A percentile compares a stretch with the other conserved stretches of the same genome.
Evolutionary conservation across 352 stramenopile species (phyloP).

Genomic region (Pythium graminicola): DNA sequence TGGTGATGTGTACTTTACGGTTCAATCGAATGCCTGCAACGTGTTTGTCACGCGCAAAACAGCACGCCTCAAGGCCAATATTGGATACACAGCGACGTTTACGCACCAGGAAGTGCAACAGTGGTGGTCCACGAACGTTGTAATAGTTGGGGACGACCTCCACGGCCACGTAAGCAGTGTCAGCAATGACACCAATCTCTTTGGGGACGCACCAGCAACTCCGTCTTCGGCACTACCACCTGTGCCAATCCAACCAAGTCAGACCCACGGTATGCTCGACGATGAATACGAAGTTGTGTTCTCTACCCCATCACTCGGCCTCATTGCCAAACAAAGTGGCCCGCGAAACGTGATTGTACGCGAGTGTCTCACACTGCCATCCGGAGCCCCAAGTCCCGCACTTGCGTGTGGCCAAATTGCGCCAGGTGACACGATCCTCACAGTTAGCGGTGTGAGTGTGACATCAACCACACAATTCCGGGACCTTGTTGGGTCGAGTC

Average conservation of each 20-base stretch:
- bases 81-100: constrained; percentile 78
- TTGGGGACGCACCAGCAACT: constrained; percentile 20
- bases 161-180: constrained; percentile 30
- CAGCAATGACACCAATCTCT: constrained; percentile 18
- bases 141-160: constrained; percentile 79
- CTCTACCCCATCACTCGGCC: constrained; percentile 39
- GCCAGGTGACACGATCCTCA: constrained; percentile 59
- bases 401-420: constrained; percentile 46
- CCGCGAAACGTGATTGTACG: constrained; percentile 51
- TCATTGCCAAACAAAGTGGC: constrained; percentile 66
- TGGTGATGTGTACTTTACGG: constrained; percentile 76
- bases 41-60: constrained; percentile 77
- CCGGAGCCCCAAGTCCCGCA: constrained; percentile 38
- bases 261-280: constrained; percentile 8
- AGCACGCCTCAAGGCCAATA: constrained; percentile 60
- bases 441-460: constrained; percentile 60
- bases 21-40: constrained; percentile 80
- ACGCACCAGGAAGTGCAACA: constrained; percentile 72
- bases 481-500: constrained; percentile 45
- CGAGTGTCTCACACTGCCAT: constrained; percentile 47
- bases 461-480: constrained; percentile 69
- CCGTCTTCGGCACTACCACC: constrained; percentile 4
- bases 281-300: constrained; percentile 79
- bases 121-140: constrained; percentile 77
- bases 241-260: constrained; percentile 4